These are phyloP conservation scores for Brettanomyces bruxellensis DNA, from an alignment of 805 yeast genomes.

Conservation along the genomic window DNA sequence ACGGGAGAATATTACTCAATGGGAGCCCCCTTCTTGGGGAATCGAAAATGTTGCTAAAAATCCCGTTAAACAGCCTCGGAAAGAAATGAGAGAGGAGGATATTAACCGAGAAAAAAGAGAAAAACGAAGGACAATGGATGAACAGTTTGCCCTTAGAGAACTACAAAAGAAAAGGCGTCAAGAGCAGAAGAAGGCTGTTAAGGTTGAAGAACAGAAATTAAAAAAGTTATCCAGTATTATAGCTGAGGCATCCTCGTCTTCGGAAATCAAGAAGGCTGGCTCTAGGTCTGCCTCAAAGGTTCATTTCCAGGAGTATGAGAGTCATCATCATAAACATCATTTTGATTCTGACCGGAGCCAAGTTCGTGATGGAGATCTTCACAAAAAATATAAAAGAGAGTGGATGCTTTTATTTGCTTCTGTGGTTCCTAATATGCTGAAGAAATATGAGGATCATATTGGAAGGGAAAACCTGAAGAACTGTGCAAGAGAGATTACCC, in stretches of 20 bases:
- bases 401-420: slow-evolving; percentile 55
- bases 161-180: slow-evolving; percentile 28
- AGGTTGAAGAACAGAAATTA: slow-evolving; percentile 16
- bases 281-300: not conserved
- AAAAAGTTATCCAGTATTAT: slow-evolving; percentile 21
- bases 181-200: slow-evolving; percentile 19
- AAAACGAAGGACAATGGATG: slow-evolving; percentile 20
- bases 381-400: slow-evolving; percentile 7
- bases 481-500: slow-evolving; percentile 73
- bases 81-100: slow-evolving; percentile 11
- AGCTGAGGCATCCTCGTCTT: slow-evolving; percentile 20
- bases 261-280: slow-evolving; percentile 6
- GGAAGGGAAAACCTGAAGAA: slow-evolving; percentile 68
- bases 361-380: not conserved
- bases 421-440: slow-evolving; percentile 70
- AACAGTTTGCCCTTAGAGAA: no score
- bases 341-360: not conserved
- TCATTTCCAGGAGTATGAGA: not conserved
- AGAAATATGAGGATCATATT: slow-evolving; percentile 53
- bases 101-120: slow-evolving; percentile 22
- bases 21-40: slow-evolving; percentile 48
- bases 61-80: slow-evolving; percentile 9
- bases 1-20: slow-evolving; percentile 36
- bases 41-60: not conserved
- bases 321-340: not conserved